These are phyloP conservation scores for Myxozyma kluyveri DNA, from an alignment of 805 yeast genomes.

Conservation along the genomic window DNA sequence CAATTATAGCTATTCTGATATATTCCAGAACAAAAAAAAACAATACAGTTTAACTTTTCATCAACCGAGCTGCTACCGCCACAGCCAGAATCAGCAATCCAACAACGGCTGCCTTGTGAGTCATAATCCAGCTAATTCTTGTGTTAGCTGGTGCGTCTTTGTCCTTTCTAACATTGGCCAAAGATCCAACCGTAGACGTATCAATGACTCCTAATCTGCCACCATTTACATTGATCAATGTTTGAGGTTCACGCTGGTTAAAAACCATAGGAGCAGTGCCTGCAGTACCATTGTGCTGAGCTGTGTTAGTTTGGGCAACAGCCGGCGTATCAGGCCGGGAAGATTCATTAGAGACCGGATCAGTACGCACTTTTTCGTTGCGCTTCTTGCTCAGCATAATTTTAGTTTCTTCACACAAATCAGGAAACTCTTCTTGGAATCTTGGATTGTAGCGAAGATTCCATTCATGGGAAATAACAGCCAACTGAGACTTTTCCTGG, in stretches of 20 bases:
- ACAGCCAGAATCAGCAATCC: conserved; percentile 12
- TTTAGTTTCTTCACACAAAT: conserved; percentile 49
- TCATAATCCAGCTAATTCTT: conserved; percentile 9
- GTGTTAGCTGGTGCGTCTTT: not conserved
- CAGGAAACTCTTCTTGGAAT: conserved; percentile 68
- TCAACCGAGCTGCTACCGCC: conserved; percentile 4
- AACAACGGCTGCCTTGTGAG: conserved; percentile 19
- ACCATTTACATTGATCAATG: not conserved
- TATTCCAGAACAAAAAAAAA: too few species aligned
- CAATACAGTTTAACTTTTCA: not conserved
- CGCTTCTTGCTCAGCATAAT: conserved; percentile 45
- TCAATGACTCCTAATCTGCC: conserved; percentile 8
- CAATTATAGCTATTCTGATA: too few species aligned
- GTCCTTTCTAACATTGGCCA: not conserved
- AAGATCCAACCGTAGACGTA: conserved; percentile 4
- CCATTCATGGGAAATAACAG: conserved; percentile 60
- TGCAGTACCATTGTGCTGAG: not conserved
- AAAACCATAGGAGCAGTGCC: too few species aligned
- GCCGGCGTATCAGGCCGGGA: too few species aligned
- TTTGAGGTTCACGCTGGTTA: too few species aligned
- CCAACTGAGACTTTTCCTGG: conserved; percentile 54
- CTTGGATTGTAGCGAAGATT: conserved; percentile 57
- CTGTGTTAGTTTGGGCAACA: not conserved
- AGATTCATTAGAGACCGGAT: too few species aligned
- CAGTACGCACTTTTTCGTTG: conserved; percentile 25